Base-by-base conservation (phyloP, 768 basidiomycete species). In the Tephrocybe sp. region DNA sequence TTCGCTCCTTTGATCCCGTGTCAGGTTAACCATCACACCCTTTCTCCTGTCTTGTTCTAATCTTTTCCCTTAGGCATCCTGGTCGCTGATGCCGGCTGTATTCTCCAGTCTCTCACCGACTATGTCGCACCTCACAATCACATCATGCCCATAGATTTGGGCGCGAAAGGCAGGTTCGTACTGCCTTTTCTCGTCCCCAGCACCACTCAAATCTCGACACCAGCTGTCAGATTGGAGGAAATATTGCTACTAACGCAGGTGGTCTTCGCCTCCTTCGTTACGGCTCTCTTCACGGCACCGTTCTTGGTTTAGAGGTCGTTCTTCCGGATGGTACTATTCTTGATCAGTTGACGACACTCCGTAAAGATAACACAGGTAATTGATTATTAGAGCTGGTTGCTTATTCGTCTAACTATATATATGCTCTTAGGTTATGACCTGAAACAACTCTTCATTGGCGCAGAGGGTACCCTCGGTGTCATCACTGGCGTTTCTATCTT, bases 171-270 rank as follows among this genome's bases (percentile, higher is more conserved):
- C 66, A 95, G 92, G 91, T 89, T 37, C n/a, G 26, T 52, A 9
- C 12, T 44, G 12, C 44, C 9, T 36, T 36, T 16, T 16, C 44
- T 42, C 27, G 35, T 43, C 12, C 26, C 1, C 37, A 9, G 26
- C 44, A 8, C 38, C 35, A 44, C 47, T 36, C 22, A 51, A 30
- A 47, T 39, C 47, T 31, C 28, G 5, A 1, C 26, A 50, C 27
- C 64, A 91, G 91, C 60, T 99, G 97, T 75, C 96, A 98, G 62
- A 95, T 99, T 55, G 97, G 96, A 40, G 97, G 97, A 27, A 98
- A 98, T 66, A 79, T 98, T 22, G 84, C 97, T 1, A 98, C 97
- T 4, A 99, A 99, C 62, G 97, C 97, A 22, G 97, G 97, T 16
- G 97, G 97, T n/a, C 78, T 99, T 7, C 83, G 97, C 1, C 78